Percentiles rank a stretch among this genome's conserved stretches.
Conservation (phyloP, 2,329 filamentous ascomycete species). For the Aspergillus chevalieri region DNA sequence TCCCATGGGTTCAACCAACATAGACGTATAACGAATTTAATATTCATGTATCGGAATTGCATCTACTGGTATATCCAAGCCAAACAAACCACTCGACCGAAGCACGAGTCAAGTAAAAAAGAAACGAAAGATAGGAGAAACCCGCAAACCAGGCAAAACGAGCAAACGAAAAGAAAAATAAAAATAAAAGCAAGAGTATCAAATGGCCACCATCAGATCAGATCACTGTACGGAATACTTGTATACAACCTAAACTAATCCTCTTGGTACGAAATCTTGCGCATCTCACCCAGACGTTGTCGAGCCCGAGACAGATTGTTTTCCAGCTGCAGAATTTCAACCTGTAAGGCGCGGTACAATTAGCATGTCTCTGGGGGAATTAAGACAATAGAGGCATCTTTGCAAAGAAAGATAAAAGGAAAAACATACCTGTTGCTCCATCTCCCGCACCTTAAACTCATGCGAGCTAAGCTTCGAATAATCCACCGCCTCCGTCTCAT, state of each 20-base stretch:
- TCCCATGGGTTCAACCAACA: no score
- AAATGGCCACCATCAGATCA: not conserved
- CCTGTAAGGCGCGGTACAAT: conserved; percentile 48
- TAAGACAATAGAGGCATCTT: not conserved
- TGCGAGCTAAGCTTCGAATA: conserved; percentile 83
- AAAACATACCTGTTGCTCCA: conserved; percentile 87
- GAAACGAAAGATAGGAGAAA: not conserved
- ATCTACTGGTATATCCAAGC: not conserved
- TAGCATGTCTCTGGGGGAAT: not conserved
- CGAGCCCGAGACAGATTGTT: conserved; percentile 75
- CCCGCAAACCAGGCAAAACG: not conserved
- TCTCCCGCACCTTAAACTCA: conserved; percentile 97
- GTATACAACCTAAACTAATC: conserved; percentile 40
- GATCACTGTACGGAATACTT: not conserved
- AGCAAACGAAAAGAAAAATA: no score
- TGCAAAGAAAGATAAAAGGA: conserved; percentile 1
- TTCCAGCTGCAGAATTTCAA: conserved; percentile 94
- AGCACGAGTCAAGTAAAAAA: not conserved
- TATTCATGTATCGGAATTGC: no score
- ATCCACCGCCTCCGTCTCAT: conserved; percentile 73
- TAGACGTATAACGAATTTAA: no score
- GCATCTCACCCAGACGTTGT: conserved; percentile 87
- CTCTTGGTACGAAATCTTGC: conserved; percentile 91
- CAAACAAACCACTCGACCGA: not conserved
- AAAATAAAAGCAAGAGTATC: not conserved